These are phyloP conservation scores for Ophiostoma australiae DNA, from an alignment of 2,329 filamentous ascomycete species.

Conservation along the genomic window DNA sequence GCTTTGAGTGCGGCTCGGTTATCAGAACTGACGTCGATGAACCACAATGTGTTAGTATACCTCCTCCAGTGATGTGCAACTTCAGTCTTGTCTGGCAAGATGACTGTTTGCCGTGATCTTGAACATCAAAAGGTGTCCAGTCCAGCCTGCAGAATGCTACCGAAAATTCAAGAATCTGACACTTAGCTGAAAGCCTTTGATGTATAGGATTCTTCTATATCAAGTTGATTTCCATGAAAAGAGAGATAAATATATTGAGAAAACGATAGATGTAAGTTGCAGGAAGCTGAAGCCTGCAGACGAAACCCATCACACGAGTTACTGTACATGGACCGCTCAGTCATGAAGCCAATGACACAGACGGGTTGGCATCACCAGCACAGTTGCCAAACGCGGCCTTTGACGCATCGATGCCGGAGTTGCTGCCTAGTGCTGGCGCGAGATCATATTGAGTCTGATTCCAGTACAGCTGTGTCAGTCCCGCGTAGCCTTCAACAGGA, in stretches of 20 bases:
- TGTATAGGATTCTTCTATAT: too few relatives aligned
- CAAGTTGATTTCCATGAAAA: background rate
- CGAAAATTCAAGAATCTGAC: too few relatives aligned
- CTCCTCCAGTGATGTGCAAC: too few relatives aligned
- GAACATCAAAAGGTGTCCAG: too few relatives aligned
- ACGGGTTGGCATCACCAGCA: slow-evolving; percentile 1
- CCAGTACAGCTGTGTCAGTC: slow-evolving; percentile 26
- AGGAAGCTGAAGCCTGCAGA: background rate
- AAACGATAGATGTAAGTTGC: background rate
- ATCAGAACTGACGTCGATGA: too few relatives aligned
- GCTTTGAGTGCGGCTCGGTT: too few relatives aligned
- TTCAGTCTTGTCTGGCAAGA: too few relatives aligned
- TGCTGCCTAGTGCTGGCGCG: slow-evolving; percentile 15
- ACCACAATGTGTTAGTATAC: too few relatives aligned
- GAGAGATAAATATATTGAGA: background rate
- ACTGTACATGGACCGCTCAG: background rate
- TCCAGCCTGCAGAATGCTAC: too few relatives aligned
- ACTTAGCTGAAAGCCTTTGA: too few relatives aligned
- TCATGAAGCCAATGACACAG: background rate
- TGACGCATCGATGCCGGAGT: background rate
- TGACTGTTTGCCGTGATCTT: too few relatives aligned
- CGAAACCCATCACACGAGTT: background rate
- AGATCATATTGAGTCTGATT: slow-evolving; percentile 27
- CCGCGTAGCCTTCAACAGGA: slow-evolving; percentile 13
- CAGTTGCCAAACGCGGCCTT: slow-evolving; percentile 19